A percentile compares a stretch with the other conserved stretches of the same genome.
These are phyloP conservation scores for Trichoderma reesei DNA, from an alignment of 495 filamentous ascomycete genomes.

Conservation along the genomic window DNA sequence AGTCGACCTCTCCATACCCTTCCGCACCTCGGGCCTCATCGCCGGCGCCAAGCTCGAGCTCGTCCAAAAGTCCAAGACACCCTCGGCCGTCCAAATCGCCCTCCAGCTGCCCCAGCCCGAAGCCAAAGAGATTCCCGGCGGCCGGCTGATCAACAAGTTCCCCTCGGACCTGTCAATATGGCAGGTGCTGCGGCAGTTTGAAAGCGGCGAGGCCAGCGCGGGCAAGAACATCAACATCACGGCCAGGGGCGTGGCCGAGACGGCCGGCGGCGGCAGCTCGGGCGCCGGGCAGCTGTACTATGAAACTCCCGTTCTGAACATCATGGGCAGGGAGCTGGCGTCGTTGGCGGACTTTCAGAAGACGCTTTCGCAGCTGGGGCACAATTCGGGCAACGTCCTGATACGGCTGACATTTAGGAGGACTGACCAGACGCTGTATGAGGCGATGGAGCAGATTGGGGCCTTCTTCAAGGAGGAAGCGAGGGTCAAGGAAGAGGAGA, in stretches of 20 bases:
- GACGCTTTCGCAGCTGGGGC: constrained; percentile 75
- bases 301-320: constrained; percentile 72
- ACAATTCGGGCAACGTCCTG: constrained; percentile 72
- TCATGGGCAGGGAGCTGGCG: constrained; percentile 67
- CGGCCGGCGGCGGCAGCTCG: constrained; percentile 27
- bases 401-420: constrained; percentile 64
- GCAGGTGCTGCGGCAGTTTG: constrained; percentile 80
- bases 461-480: constrained; percentile 51
- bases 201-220: constrained; percentile 50
- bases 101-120: constrained; percentile 68
- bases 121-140: constrained; percentile 40
- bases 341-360: constrained; percentile 76
- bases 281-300: constrained; percentile 68
- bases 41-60: constrained; percentile 89
- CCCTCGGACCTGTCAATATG: constrained; percentile 77
- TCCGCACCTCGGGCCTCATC: constrained; percentile 75
- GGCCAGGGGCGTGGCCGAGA: constrained; percentile 57
- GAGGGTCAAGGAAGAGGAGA: constrained; percentile 11
- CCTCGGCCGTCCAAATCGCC: constrained; percentile 74
- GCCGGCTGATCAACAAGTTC: constrained; percentile 70
- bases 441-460: constrained; percentile 73
- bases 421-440: constrained; percentile 69
- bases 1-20: constrained; percentile 72
- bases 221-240: constrained; percentile 65
- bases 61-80: constrained; percentile 70